Conservation (phyloP, 352 stramenopile species). For the Achlya hypogyna region DNA sequence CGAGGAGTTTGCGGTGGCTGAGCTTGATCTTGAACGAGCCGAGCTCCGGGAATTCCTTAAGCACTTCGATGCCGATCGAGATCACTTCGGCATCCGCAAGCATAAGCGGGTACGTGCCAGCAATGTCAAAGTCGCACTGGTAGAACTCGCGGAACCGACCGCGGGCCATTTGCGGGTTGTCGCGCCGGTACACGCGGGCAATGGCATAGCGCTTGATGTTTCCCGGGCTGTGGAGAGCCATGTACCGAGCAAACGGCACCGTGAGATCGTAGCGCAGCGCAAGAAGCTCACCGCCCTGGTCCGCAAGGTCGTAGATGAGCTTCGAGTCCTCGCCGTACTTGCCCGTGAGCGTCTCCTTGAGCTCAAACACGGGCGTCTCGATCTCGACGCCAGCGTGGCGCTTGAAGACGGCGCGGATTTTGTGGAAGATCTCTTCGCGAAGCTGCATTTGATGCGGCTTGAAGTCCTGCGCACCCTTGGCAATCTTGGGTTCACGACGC, state of each 20-base stretch:
- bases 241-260: conserved; percentile 97
- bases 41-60: conserved; percentile 80
- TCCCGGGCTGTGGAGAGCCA: conserved; percentile 93
- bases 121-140: conserved; percentile 99
- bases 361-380: conserved; percentile 97
- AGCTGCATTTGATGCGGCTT: conserved; percentile 94
- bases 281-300: conserved; percentile 95
- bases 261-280: conserved; percentile 96
- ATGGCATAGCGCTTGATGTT: conserved; percentile 99
- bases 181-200: conserved; percentile 93
- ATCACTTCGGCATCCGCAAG: conserved; percentile 95
- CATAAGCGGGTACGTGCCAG: conserved; percentile 92
- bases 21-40: conserved; percentile 95
- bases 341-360: conserved; percentile 97
- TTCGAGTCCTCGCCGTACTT: conserved; percentile 99
- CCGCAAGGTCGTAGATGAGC: conserved; percentile 98
- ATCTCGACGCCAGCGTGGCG: conserved; percentile 97
- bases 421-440: conserved; percentile 94
- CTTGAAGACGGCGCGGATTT: conserved; percentile 97
- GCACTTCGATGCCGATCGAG: conserved; percentile 89
- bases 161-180: conserved; percentile 91
- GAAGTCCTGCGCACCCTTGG: conserved; percentile 94
- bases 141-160: conserved; percentile 99
- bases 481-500: conserved; percentile 81
- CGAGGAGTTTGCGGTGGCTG: conserved; percentile 94